phyloP scores from a whole-genome alignment of 192 early-diverging fungal species.

The Fimicolochytrium jonesii region DNA sequence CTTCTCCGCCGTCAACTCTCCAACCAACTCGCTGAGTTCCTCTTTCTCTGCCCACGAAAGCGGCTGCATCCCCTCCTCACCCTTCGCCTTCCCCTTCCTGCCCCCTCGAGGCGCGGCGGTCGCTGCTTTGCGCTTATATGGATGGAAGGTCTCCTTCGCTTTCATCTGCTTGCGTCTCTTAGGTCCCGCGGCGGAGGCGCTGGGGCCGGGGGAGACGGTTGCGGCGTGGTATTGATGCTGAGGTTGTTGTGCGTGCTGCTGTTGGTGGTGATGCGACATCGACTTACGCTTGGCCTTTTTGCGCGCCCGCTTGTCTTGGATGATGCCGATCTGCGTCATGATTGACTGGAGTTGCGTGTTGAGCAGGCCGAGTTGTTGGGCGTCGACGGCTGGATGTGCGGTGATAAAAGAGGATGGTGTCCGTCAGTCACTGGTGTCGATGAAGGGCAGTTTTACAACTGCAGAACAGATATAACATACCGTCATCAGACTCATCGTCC shows the following conservation, averaged over 20 bases:
- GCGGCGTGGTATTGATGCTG: no score
- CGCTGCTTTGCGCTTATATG: slow-evolving; percentile 16
- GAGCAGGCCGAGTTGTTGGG: slow-evolving; percentile 20
- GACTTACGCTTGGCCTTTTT: slow-evolving; percentile 18
- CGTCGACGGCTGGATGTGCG: not conserved
- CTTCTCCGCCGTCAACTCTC: slow-evolving; percentile 55
- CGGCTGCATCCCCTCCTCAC: slow-evolving; percentile 30
- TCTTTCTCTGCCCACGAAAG: slow-evolving; percentile 86
- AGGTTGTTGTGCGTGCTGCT: no score
- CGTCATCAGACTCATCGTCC: slow-evolving; percentile 21
- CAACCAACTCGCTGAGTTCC: slow-evolving; percentile 72
- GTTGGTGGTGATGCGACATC: no score
- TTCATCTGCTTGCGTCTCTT: not conserved
- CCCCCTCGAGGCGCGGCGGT: not conserved
- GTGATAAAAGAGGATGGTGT: no score
- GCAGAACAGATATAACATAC: not conserved
- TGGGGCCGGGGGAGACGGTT: not conserved
- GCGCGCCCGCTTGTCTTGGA: slow-evolving; percentile 27
- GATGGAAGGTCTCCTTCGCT: not conserved
- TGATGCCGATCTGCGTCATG: slow-evolving; percentile 21
- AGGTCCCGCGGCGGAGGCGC: not conserved
- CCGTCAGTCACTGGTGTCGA: not conserved
- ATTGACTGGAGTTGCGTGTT: slow-evolving; percentile 21
- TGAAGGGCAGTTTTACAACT: slow-evolving; percentile 4
- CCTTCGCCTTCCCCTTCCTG: slow-evolving; percentile 28